These are phyloP conservation scores for Ophiocordyceps camponoti-saundersi DNA, from an alignment of 2,329 filamentous ascomycete genomes.

Conservation along the genomic window DNA sequence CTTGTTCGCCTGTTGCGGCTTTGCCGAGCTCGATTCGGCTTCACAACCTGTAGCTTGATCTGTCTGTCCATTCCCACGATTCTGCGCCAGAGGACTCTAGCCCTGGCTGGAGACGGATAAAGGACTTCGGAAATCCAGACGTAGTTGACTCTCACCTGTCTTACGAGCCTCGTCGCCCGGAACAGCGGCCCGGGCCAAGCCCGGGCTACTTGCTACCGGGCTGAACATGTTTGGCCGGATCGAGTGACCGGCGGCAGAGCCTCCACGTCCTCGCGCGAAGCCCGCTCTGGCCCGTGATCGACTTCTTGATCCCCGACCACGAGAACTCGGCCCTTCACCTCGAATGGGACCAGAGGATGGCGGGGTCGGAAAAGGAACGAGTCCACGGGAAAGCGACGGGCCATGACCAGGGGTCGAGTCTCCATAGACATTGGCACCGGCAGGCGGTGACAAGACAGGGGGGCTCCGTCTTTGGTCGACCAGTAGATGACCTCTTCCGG, in stretches of 20 bases:
- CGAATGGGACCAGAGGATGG: background rate
- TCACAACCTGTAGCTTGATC: background rate
- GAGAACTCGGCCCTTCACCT: background rate
- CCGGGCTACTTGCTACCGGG: background rate
- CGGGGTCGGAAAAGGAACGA: background rate
- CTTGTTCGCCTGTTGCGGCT: background rate
- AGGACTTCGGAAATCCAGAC: background rate
- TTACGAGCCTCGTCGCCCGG: background rate
- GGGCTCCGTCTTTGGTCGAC: background rate
- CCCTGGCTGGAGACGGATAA: background rate
- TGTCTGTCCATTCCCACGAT: background rate
- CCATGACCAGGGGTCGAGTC: background rate
- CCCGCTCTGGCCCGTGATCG: background rate
- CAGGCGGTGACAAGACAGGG: background rate
- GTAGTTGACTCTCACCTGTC: background rate
- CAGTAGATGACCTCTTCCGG: background rate
- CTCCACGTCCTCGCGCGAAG: background rate
- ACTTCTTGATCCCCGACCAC: background rate
- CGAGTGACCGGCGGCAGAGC: background rate
- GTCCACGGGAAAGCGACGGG: background rate
- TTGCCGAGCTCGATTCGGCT: background rate
- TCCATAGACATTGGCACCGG: background rate
- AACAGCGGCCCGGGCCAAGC: background rate
- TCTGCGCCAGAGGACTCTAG: background rate
- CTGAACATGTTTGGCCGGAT: background rate